phyloP scores from a whole-genome alignment of 495 filamentous ascomycete genomes.

The Thermochaetoides thermophila region DNA sequence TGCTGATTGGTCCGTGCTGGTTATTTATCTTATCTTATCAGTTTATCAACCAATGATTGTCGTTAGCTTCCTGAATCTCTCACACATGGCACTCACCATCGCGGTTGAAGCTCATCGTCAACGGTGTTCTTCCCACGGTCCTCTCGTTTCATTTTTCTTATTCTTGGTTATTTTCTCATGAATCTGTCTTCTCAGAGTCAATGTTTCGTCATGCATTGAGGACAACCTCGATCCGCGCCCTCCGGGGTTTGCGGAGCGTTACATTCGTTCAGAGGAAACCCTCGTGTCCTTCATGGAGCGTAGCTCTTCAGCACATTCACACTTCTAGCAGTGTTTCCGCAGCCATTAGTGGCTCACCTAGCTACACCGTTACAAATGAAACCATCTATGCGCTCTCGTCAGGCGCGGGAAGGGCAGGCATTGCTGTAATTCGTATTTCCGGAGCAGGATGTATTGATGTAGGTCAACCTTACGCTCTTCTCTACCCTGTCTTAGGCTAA shows the following conservation, averaged over 20 bases:
- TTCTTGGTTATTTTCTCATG: neutral
- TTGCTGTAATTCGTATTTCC: conserved; percentile 81
- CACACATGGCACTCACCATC: too few relatives aligned
- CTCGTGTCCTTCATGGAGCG: too few relatives aligned
- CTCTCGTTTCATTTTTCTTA: neutral
- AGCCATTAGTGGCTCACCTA: neutral
- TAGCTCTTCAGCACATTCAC: conserved; percentile 1
- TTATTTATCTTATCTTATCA: conserved; percentile 6
- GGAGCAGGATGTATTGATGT: conserved; percentile 61
- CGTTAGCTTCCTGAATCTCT: too few relatives aligned
- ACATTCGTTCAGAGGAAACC: too few relatives aligned
- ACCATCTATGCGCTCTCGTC: conserved; percentile 94
- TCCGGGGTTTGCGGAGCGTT: neutral
- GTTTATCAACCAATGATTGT: conserved; percentile 3
- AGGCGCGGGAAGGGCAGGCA: conserved; percentile 70
- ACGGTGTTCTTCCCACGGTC: neutral
- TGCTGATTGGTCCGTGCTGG: neutral
- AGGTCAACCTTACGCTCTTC: conserved; percentile 13
- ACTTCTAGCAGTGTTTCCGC: conserved; percentile 1
- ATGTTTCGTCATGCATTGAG: conserved; percentile 24
- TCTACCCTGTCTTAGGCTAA: conserved; percentile 2
- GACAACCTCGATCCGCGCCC: conserved; percentile 4
- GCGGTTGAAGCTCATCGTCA: too few relatives aligned
- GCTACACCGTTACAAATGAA: conserved; percentile 17
- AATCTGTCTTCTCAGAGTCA: conserved; percentile 8